Base-by-base conservation (phyloP, 169 alveolate genomes). In the Babesia microti region DNA sequence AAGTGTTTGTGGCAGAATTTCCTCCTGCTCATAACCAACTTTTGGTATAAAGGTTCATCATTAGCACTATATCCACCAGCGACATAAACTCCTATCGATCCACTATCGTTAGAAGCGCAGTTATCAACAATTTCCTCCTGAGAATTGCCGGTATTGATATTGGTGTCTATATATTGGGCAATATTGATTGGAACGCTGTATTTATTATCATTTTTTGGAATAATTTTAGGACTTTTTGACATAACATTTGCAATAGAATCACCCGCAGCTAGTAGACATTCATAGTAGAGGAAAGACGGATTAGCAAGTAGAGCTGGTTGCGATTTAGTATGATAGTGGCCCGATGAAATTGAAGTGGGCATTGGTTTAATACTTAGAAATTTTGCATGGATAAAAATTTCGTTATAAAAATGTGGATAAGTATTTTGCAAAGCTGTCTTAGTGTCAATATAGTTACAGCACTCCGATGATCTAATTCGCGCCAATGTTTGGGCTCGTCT, bases 381-480 rank as follows among this genome's bases (percentile, higher is more conserved):
- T 4, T 44, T 33, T 51, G 42, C 41, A 12, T 65, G 70, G 28
- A 37, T 65, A 32, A 65, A 65, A 15, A 65, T 65, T 36, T 24
- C 24, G 24, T 50, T 54, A 51, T 65, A 47, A 19, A 65, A 24
- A 0, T 35, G 19, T 3, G 63, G 57, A 49, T 65, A 49, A 15
- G 35, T 59, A 15, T 22, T 9, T 23, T 65, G 70, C 32, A 65
- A 27, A 2, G 76, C 76, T 21, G 41, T 48, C 42, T 54, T 47
- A n/a, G 55, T 36, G 32, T 65, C 76, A n/a, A 65, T 43, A 44
- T 54, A 65, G 43, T 65, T 65, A 55, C 66, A 54, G 26, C 61
- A 41, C 22, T 65, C 76, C 22, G 70, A 65, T 14, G 70, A 68
- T 9, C 76, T 9, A 6, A 32, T 42, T 9, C 69, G 37, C 35